Base-by-base conservation (phyloP, 2,329 filamentous ascomycete species). In the Alternaria burnsii region DNA sequence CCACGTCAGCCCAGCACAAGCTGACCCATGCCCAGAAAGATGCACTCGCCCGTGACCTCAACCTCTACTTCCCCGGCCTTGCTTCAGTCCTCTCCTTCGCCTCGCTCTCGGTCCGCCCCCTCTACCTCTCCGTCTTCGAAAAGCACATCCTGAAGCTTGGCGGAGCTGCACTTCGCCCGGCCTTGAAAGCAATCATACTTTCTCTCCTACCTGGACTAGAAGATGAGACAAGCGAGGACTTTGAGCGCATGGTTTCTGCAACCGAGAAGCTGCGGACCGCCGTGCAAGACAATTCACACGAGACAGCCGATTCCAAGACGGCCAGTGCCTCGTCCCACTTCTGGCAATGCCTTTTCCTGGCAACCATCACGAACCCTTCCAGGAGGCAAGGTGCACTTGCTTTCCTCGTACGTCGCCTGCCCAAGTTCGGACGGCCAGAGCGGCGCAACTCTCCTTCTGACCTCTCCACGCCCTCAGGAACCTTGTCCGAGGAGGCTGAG, bases 261-360 rank as follows among this genome's bases (percentile, higher is more conserved):
- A 77, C 98, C 47, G 90, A 95, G 69, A 88, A 86, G 58, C 88
- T 98, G 76, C 93, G 94, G 72, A 80, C 85, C 59, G 85, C 87
- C 48, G 86, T 93, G 70, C 81, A 88, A 28, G 69, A 79, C 9
- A 79, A 80, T 26, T 84, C 85, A 61, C 81, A 85, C 14, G 77
- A 86, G 82, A 46, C 85, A 48, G 62, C 66, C 12, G 74, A 78
- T 28, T 62, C 62, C 16, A 76, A 70, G 32, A 67, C 46, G 18
- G 68, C 69, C 22, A 63, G 85, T 9, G 88, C 89, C 10, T 92
- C 94, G 67, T 91, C 92, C 66, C 97, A 95, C 78, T 99, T 98
- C 77, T 99, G 95, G 95, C 95, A 99, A 80, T 97, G 93, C 76
- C 91, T 99, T 74, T 98, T 99, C 72, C 82, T 99, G 18, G 93